Percentiles rank a stretch among this genome's conserved stretches.
Evolutionary conservation across 139 green algal genomes (phyloP).

Genomic region (Marvania coccoides): DNA sequence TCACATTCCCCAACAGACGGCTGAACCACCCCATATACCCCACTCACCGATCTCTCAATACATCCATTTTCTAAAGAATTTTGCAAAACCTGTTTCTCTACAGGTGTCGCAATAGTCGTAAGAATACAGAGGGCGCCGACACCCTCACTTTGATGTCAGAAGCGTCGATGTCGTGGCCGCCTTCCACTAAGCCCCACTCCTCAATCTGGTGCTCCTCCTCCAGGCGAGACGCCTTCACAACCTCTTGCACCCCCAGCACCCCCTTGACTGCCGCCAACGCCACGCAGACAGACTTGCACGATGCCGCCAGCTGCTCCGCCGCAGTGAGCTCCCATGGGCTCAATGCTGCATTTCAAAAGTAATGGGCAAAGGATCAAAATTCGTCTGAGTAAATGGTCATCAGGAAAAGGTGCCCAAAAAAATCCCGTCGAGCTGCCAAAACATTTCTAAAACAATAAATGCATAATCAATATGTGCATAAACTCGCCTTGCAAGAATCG

Average conservation of each 20-base stretch:
- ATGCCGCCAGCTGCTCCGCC: conserved; percentile 56
- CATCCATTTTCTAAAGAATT: conserved; percentile 6
- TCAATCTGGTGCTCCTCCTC: conserved; percentile 80
- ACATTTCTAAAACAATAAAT: neutral
- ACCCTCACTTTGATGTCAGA: conserved; percentile 70
- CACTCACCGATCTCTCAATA: no score
- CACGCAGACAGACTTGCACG: conserved; percentile 79
- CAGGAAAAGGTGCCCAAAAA: neutral
- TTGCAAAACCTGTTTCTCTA: neutral
- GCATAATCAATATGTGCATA: neutral
- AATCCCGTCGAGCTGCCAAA: neutral
- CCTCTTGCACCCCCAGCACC: conserved; percentile 42
- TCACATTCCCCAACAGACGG: no score
- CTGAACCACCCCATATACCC: no score
- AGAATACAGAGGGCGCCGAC: conserved; percentile 60
- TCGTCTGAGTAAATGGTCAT: neutral
- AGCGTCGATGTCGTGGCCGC: conserved; percentile 91
- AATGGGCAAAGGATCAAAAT: neutral
- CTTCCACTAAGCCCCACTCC: conserved; percentile 92
- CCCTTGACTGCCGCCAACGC: conserved; percentile 61
- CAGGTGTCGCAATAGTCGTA: conserved; percentile 45
- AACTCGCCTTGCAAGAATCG: conserved; percentile 35
- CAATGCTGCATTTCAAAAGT: conserved; percentile 30
- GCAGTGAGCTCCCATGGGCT: conserved; percentile 70
- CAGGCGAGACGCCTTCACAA: conserved; percentile 49